Percentiles rank a stretch among this genome's conserved stretches.
These are phyloP conservation scores for Fusarium kyushuense DNA, from an alignment of 2,329 filamentous ascomycete species.

Conservation along the genomic window DNA sequence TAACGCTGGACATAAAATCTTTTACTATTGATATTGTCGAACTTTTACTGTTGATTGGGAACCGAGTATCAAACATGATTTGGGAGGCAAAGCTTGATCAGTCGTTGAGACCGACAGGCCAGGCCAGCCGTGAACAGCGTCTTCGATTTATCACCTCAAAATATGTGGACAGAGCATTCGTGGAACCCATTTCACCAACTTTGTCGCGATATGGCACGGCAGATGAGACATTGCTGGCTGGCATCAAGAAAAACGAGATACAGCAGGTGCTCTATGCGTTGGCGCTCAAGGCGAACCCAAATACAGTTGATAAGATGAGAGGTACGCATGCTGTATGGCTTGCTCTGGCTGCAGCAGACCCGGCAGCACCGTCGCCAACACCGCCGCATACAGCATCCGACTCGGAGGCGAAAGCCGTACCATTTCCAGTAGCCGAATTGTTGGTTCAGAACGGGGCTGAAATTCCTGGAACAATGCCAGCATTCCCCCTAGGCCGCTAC, in stretches of 20 bases:
- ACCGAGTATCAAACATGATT: constrained; percentile 94
- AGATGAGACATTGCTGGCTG: constrained; percentile 90
- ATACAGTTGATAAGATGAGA: constrained; percentile 85
- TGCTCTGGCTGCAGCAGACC: constrained; percentile 91
- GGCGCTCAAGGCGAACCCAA: constrained; percentile 87
- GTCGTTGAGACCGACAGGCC: constrained; percentile 76
- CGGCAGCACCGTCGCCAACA: constrained; percentile 75
- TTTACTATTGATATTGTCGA: constrained; percentile 98
- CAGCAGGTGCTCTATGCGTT: constrained; percentile 92
- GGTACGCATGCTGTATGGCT: constrained; percentile 91
- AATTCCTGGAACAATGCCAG: constrained; percentile 79
- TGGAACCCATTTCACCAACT: constrained; percentile 81
- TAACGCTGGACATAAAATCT: constrained; percentile 94
- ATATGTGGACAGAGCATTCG: constrained; percentile 86
- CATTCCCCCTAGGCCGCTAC: constrained; percentile 84
- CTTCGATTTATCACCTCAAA: constrained; percentile 96
- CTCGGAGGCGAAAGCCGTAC: constrained; percentile 65
- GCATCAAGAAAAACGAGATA: constrained; percentile 96
- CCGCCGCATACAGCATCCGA: constrained; percentile 59
- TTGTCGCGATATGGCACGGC: constrained; percentile 81
- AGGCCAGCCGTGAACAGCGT: constrained; percentile 88
- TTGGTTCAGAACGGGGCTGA: constrained; percentile 94
- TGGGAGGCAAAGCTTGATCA: constrained; percentile 91
- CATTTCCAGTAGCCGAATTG: constrained; percentile 91
- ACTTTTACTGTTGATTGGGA: constrained; percentile 89